A percentile compares a stretch with the other conserved stretches of the same genome.
Evolutionary conservation across 805 yeast species (phyloP).

Genomic region (Kockiozyma suomiensis): DNA sequence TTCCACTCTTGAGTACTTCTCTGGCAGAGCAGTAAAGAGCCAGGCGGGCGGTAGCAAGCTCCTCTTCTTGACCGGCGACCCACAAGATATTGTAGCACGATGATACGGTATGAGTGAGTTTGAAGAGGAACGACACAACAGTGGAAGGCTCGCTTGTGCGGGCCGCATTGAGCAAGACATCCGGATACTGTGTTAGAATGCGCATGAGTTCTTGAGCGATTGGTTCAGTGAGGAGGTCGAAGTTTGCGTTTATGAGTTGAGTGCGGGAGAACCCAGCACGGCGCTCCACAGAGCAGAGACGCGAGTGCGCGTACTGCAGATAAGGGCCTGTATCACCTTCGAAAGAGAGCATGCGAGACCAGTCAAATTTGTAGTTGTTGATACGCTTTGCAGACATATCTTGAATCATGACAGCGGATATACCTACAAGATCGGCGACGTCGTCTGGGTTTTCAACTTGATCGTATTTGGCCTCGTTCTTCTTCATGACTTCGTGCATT

Average conservation of each 20-base stretch:
- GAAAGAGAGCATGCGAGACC: slow-evolving; percentile 97
- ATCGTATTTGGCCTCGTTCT: slow-evolving; percentile 85
- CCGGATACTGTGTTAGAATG: slow-evolving; percentile 86
- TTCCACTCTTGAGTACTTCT: slow-evolving; percentile 86
- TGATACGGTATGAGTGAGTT: slow-evolving; percentile 88
- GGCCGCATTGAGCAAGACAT: slow-evolving; percentile 76
- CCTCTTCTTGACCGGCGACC: slow-evolving; percentile 94
- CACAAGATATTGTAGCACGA: slow-evolving; percentile 94
- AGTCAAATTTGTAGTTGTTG: slow-evolving; percentile 92
- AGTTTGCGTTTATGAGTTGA: slow-evolving; percentile 52
- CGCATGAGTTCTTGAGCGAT: slow-evolving; percentile 73
- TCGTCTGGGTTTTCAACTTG: slow-evolving; percentile 92
- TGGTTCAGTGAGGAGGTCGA: slow-evolving; percentile 66
- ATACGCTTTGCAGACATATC: slow-evolving; percentile 98
- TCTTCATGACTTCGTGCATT: slow-evolving; percentile 96
- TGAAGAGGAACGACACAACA: slow-evolving; percentile 89
- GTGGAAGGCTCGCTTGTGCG: slow-evolving; percentile 92
- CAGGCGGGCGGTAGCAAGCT: slow-evolving; percentile 84
- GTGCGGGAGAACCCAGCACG: slow-evolving; percentile 51
- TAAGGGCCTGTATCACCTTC: slow-evolving; percentile 99
- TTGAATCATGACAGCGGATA: slow-evolving; percentile 97
- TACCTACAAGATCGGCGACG: slow-evolving; percentile 93
- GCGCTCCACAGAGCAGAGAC: slow-evolving; percentile 92
- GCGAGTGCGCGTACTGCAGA: slow-evolving; percentile 96
- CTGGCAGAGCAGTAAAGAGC: slow-evolving; percentile 89